Evolutionary conservation across 441 rosid genomes (phyloP).

Genomic region (Populus hybrid): DNA sequence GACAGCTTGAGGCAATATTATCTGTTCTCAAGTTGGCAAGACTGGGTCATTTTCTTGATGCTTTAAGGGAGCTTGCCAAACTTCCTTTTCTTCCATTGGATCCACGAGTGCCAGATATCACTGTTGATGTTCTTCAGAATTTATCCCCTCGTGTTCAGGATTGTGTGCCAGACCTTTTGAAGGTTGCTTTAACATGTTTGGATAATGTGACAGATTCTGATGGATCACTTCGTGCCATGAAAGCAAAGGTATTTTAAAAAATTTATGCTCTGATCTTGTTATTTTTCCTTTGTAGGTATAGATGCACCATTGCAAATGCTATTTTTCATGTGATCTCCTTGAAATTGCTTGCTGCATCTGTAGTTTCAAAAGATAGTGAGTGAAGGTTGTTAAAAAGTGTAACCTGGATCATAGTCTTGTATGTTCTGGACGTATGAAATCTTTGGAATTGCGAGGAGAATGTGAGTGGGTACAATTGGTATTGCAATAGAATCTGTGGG

Average conservation of each 20-base stretch:
- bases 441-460: not conserved
- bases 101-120: conserved; percentile 68
- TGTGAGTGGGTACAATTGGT: no score
- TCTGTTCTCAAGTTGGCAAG: conserved; percentile 68
- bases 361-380: not conserved
- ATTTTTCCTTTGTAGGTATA: not conserved
- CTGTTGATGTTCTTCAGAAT: conserved; percentile 50
- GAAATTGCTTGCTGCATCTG: not conserved
- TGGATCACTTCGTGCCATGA: conserved; percentile 88
- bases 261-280: not conserved
- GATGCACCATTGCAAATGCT: not conserved
- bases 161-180: conserved; percentile 85
- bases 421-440: not conserved
- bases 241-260: conserved; percentile 63
- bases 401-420: not conserved
- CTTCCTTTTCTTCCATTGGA: conserved; percentile 87
- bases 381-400: not conserved
- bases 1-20: conserved; percentile 94
- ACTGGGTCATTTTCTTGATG: conserved; percentile 69
- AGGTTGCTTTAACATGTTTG: conserved; percentile 72
- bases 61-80: conserved; percentile 83
- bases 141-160: conserved; percentile 81
- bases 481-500: no score
- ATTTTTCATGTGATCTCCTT: not conserved
- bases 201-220: conserved; percentile 86